Conservation (phyloP, 805 yeast species). For the Lipomyces yamadae region DNA sequence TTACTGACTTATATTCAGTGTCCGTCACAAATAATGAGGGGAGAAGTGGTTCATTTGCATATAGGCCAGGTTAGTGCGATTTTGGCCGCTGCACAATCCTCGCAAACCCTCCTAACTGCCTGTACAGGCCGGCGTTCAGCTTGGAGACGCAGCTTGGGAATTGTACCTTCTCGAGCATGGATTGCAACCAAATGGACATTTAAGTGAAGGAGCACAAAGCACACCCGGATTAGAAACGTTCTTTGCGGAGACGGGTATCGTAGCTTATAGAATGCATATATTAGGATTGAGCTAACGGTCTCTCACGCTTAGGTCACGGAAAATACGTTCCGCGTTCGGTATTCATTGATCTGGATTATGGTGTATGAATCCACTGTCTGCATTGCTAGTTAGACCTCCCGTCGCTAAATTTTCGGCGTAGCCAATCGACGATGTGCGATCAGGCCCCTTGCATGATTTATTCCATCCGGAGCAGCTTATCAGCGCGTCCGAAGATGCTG, state of each 20-base stretch:
- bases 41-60: constrained; percentile 90
- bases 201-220: constrained; percentile 49
- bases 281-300: background rate
- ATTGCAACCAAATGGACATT: constrained; percentile 91
- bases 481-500: constrained; percentile 98
- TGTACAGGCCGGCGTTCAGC: constrained; percentile 89
- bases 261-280: no score
- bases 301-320: constrained; percentile 57
- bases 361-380: constrained; percentile 63
- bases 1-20: background rate
- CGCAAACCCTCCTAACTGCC: background rate
- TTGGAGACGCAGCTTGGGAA: constrained; percentile 99
- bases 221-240: constrained; percentile 96
- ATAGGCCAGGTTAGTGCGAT: background rate
- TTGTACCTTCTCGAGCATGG: constrained; percentile 96
- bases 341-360: constrained; percentile 96
- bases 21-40: constrained; percentile 53
- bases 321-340: constrained; percentile 97
- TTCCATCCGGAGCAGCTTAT: constrained; percentile 98
- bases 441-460: constrained; percentile 86
- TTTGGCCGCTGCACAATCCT: background rate
- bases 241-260: constrained; percentile 83
- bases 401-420: constrained; percentile 4
- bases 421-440: constrained; percentile 83
- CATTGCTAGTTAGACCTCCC: background rate